Evolutionary conservation across 140 eudicot genomes (phyloP), one percentile per base, ranked within the genome.

Genomic region (Stevia rebaudiana): DNA sequence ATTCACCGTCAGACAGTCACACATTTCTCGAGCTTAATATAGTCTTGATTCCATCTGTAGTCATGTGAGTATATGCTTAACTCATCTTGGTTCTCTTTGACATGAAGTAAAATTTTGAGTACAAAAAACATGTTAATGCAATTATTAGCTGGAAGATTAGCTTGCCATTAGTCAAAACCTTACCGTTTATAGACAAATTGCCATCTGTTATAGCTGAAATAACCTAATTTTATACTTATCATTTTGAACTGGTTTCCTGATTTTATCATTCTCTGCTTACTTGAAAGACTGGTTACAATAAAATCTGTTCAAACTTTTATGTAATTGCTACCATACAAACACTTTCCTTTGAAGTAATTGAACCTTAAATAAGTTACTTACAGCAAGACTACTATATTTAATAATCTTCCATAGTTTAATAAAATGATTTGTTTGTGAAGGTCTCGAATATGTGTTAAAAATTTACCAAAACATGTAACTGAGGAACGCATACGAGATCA

Each of bases 381-480:
- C 16, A 47, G 54, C 8, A 46, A 5, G 6, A 21, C 15, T 50
- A 50, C 11, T 49, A n/a, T 5, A 22, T 52, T 23, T 22, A 24
- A 0, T 57, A n/a, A 23, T 4, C 17, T 13, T 30, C 24, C 3
- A 4, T 59, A 24, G 16, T 55, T 46, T n/a, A 15, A 13, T 42
- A 43, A 42, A 47, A 50, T 16, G 19, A 30, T 60, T 58, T 52
- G 22, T 35, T 19, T 53, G 30, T 69, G 76, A 58, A 91, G 98
- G 95, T 91, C 98, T 53, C 88, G 98, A 31, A 75, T 91, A 74
- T 84, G 91, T 70, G 98, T 91, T 65, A 91, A 91, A 69, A 79
- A 88, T 49, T 57, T 91, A 66, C 96, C 96, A 0, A 84, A 84
- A 52, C 76, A 91, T 58, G 89, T 75, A 31, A 80, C 66, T 1